These are phyloP conservation scores for Aspergillus sclerotialis DNA, from an alignment of 2,329 filamentous ascomycete species.

Conservation along the genomic window DNA sequence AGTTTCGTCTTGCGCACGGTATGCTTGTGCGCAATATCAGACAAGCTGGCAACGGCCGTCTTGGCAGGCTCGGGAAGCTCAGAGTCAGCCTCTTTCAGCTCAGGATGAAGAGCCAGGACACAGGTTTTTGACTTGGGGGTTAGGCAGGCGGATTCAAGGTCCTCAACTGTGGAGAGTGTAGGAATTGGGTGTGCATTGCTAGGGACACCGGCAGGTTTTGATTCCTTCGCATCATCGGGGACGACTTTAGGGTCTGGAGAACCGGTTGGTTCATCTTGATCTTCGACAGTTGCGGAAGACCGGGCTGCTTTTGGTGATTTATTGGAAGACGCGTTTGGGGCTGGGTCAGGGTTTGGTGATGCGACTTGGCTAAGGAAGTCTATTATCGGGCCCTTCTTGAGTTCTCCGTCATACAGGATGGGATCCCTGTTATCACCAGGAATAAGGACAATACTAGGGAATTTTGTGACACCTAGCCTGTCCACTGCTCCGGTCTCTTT, in stretches of 20 bases:
- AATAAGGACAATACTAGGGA: slow-evolving; percentile 74
- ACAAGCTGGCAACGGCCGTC: slow-evolving; percentile 58
- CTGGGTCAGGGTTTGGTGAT: slow-evolving; percentile 70
- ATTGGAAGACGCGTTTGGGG: slow-evolving; percentile 34
- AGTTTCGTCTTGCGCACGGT: slow-evolving; percentile 57
- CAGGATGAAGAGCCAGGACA: slow-evolving; percentile 65
- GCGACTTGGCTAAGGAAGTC: slow-evolving; percentile 75
- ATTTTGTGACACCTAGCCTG: slow-evolving; percentile 68
- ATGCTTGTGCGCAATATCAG: slow-evolving; percentile 71
- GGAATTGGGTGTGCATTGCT: slow-evolving; percentile 57
- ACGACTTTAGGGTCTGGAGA: slow-evolving; percentile 46
- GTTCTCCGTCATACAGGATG: slow-evolving; percentile 69
- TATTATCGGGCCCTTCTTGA: slow-evolving; percentile 77
- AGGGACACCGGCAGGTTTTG: slow-evolving; percentile 42
- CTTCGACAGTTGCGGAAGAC: slow-evolving; percentile 32
- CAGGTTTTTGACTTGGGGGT: slow-evolving; percentile 72
- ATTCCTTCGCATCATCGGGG: slow-evolving; percentile 25
- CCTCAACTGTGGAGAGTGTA: slow-evolving; percentile 55
- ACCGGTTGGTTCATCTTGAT: slow-evolving; percentile 41
- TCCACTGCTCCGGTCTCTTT: slow-evolving; percentile 68
- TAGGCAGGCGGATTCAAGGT: slow-evolving; percentile 66
- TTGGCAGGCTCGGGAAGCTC: slow-evolving; percentile 35
- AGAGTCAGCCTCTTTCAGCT: slow-evolving; percentile 44
- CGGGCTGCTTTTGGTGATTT: slow-evolving; percentile 30
- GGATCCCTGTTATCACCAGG: slow-evolving; percentile 63